These are phyloP conservation scores for Paramarasmius palmivorus DNA, from an alignment of 1,284 basidiomycete species.

Conservation along the genomic window DNA sequence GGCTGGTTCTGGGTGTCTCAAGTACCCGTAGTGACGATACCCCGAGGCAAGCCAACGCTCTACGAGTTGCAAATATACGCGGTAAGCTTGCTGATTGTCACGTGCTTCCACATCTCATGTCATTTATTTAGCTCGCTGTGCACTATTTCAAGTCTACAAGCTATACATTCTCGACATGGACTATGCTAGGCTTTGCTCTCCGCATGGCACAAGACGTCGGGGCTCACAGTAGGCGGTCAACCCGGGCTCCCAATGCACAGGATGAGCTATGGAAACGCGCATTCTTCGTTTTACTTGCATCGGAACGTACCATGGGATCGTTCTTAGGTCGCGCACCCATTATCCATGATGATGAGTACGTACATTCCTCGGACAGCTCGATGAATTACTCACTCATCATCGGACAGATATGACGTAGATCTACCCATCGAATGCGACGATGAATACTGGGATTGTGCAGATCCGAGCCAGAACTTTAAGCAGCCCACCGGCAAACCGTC, in stretches of 20 bases:
- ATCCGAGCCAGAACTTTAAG: slow-evolving; percentile 42
- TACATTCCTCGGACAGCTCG: background rate
- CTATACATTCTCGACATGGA: slow-evolving; percentile 57
- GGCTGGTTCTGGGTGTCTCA: slow-evolving; percentile 79
- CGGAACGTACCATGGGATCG: slow-evolving; percentile 56
- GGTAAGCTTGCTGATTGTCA: slow-evolving; percentile 35
- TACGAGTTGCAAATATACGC: slow-evolving; percentile 70
- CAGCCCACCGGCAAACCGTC: slow-evolving; percentile 57
- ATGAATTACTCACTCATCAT: background rate
- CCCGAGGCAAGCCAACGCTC: slow-evolving; percentile 49
- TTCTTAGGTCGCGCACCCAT: slow-evolving; percentile 65
- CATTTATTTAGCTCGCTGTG: slow-evolving; percentile 30
- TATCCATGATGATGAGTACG: slow-evolving; percentile 68
- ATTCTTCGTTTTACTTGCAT: slow-evolving; percentile 57
- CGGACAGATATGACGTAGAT: slow-evolving; percentile 60
- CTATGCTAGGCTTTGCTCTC: slow-evolving; percentile 55
- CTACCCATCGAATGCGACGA: slow-evolving; percentile 71
- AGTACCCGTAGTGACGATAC: slow-evolving; percentile 56
- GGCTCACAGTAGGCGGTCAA: slow-evolving; percentile 42
- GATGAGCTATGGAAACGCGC: slow-evolving; percentile 71
- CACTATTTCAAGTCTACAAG: slow-evolving; percentile 34
- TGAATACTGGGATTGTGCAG: slow-evolving; percentile 62
- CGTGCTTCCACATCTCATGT: background rate
- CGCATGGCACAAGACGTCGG: slow-evolving; percentile 58
- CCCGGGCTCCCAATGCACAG: slow-evolving; percentile 38